Evolutionary conservation across 2,329 filamentous ascomycete species (phyloP), one percentile per base, ranked within the genome.

Genomic region (Paraconiothyrium brasiliense): DNA sequence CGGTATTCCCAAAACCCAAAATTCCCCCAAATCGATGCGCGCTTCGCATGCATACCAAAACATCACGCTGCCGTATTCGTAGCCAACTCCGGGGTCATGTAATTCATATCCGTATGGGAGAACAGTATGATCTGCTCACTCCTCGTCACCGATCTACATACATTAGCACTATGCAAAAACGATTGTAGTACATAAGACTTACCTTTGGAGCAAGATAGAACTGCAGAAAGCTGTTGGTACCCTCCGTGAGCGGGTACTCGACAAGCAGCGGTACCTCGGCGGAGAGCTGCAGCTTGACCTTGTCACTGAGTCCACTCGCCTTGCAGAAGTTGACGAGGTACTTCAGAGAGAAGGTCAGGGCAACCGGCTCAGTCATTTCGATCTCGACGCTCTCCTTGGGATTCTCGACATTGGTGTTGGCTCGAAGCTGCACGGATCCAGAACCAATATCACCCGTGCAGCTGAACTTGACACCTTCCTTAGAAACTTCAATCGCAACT

Each of bases 291-390:
- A 99, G 90, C 83, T 92, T 95, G 81, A 99, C 96, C 69, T 87
- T 86, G 70, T 81, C 84, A 43, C 94, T 94, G 64, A 99, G 85
- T 57, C 89, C 90, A 66, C 93, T 91, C 37, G 96, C 96, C 85
- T 99, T 99, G 91, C 95, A 98, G 85, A 99, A 99, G 87, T 98
- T 98, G 86, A 97, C 92, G 3, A 99, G 90, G 84, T 99, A 99
- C 85, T 99, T 99, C 75, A 99, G 91, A 37, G 95, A 98, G 85
- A 99, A 99, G 54, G 94, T 98, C 66, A 99, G 87, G 39, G 92
- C 87, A 63, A 99, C 95, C 55, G 95, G 93, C 84, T 99, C 96
- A 43, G 89, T 91, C 64, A 99, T 89, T 76, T 93, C 89, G 79
- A 99, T 97, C 68, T 92, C 87, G 72, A 98, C 91, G 76, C 94